Base-by-base conservation (phyloP, 768 basidiomycete genomes). In the Boletus huronensis region DNA sequence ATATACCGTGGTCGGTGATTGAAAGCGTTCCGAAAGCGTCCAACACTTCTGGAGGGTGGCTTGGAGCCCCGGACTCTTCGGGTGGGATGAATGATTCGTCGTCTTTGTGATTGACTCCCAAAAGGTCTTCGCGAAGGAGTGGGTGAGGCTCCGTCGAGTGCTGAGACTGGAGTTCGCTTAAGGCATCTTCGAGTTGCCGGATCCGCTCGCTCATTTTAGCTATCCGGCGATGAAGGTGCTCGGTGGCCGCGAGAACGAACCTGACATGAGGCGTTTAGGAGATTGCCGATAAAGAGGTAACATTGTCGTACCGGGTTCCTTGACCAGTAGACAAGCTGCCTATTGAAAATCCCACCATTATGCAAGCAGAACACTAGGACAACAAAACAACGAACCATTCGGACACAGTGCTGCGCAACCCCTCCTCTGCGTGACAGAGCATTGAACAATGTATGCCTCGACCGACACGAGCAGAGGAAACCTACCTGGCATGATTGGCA, bases 271-370 rank as follows among this genome's bases (percentile, higher is more conserved):
- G 42, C 48, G 48, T 58, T 62, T 58, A 55, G 9, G 16, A 45
- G 28, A 50, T 42, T 39, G 50, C 52, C 51, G 39, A 40, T 25
- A 53, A 52, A 19, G 49, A 21, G 47, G 36, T 11, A 1, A 50
- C 21, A 40, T 31, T 52, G 55, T 60, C 66, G 10, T 65, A 82
- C 85, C 88, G 79, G 51, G 86, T 87, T 55, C 86, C 86, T 69
- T 89, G 84, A 13, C 87, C 87, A n/a, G 87, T 88, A 0, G 87
- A 80, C n/a, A 89, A 73, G 62, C 84, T 87, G 23, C 85, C 85
- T 87, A 55, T 57, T 50, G 40, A 6, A 41, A 6, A 40, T 7
- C 28, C 36, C 45, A 6, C 31, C 44, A 50, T 47, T 14, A 54
- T 34, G 52, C 35, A 38, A 53, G 31, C 28, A 42, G 6, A 23